Conservation (phyloP, 148 eudicot genomes). For the Silene conica region DNA sequence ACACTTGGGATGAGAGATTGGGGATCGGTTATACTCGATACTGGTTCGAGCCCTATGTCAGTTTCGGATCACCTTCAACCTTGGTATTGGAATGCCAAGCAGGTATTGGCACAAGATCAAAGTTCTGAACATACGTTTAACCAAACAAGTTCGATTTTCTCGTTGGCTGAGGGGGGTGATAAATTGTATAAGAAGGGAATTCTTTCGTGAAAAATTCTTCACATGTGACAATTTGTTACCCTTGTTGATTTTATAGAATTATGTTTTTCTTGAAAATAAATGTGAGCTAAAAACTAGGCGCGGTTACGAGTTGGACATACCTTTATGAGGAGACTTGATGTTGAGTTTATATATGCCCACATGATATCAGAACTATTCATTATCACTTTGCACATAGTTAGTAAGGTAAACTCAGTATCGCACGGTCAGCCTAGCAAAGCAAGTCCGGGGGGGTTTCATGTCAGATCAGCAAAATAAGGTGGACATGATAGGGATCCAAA, state of each 20-base stretch:
- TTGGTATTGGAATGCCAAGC: constrained; percentile 76
- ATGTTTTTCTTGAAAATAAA: neutral
- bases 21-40: constrained; percentile 70
- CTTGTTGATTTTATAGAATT: too few relatives aligned
- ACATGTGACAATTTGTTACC: neutral
- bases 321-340: too few relatives aligned
- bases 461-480: too few relatives aligned
- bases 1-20: constrained; percentile 64
- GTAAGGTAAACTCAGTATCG: too few relatives aligned
- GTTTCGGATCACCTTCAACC: constrained; percentile 55
- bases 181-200: constrained; percentile 64
- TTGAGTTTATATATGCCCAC: too few relatives aligned
- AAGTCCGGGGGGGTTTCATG: too few relatives aligned
- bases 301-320: too few relatives aligned
- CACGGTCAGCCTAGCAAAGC: too few relatives aligned
- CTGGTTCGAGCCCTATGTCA: constrained; percentile 34
- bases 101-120: constrained; percentile 42
- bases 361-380: too few relatives aligned
- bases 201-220: constrained; percentile 2
- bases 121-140: constrained; percentile 32
- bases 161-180: constrained; percentile 81
- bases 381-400: too few relatives aligned
- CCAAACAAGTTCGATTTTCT: constrained; percentile 35
- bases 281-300: neutral
- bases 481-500: too few relatives aligned